These are phyloP conservation scores for Eimeria nieschulzi DNA, from an alignment of 169 alveolate genomes.

Conservation along the genomic window DNA sequence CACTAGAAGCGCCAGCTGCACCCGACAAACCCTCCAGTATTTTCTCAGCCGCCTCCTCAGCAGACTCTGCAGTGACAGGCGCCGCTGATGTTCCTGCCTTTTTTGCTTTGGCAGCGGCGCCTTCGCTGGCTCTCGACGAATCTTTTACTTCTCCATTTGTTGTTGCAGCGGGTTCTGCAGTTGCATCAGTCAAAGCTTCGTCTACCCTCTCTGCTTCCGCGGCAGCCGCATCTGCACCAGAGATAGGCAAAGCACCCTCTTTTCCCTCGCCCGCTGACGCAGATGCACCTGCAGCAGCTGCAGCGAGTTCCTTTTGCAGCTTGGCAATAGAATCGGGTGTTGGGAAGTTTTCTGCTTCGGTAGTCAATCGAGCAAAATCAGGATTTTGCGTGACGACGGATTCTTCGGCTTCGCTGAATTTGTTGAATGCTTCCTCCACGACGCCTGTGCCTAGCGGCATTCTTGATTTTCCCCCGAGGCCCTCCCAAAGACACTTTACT, in stretches of 20 bases:
- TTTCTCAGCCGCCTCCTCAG: background rate
- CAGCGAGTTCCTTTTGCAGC: background rate
- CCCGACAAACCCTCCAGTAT: no score
- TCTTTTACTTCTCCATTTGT: background rate
- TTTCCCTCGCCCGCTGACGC: background rate
- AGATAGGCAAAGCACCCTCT: background rate
- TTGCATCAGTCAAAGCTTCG: background rate
- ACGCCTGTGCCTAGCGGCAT: background rate
- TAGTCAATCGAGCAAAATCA: background rate
- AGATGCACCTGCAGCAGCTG: background rate
- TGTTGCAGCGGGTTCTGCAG: background rate
- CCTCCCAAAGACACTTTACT: background rate
- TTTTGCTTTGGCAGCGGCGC: background rate
- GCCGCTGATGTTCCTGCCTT: background rate
- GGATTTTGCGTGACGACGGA: background rate
- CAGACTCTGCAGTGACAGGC: background rate
- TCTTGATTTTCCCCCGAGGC: background rate
- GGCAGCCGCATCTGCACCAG: conserved; percentile 7
- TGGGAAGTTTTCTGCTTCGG: background rate
- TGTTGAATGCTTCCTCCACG: background rate
- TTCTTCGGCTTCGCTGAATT: background rate
- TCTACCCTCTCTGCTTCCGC: background rate
- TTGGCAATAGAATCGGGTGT: background rate
- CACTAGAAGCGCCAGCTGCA: background rate
- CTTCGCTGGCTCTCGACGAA: background rate